Conservation (phyloP, 2,329 filamentous ascomycete species). For the Xylariaceae sp. region DNA sequence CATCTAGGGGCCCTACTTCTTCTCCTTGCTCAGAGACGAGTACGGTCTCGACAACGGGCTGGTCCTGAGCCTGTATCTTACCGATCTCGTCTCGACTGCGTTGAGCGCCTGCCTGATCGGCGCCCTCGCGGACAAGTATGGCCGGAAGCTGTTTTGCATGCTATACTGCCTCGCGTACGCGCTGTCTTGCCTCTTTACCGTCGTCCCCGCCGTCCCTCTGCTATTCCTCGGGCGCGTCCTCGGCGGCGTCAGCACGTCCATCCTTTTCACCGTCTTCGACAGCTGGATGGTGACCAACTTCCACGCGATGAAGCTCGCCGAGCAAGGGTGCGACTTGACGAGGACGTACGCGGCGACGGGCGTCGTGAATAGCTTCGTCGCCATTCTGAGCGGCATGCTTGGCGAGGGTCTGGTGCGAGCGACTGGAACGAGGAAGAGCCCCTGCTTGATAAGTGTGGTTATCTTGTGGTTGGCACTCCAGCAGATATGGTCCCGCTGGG, state of each 20-base stretch:
- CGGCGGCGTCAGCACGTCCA: constrained; percentile 50
- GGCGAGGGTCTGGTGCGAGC: constrained; percentile 46
- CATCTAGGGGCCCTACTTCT: constrained; percentile 26
- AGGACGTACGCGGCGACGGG: constrained; percentile 49
- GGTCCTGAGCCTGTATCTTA: constrained; percentile 37
- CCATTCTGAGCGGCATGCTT: constrained; percentile 47
- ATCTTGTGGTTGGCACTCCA: constrained; percentile 39
- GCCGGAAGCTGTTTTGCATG: constrained; percentile 46
- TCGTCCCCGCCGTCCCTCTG: constrained; percentile 36
- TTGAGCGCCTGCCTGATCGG: constrained; percentile 39
- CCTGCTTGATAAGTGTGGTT: constrained; percentile 43
- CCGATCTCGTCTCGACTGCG: constrained; percentile 45
- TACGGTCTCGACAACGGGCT: constrained; percentile 19
- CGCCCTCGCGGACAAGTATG: constrained; percentile 38
- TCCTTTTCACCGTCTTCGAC: constrained; percentile 55
- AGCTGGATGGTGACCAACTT: constrained; percentile 57
- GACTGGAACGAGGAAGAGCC: constrained; percentile 45
- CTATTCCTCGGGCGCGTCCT: constrained; percentile 50
- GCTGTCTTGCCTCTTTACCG: constrained; percentile 46
- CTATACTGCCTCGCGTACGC: constrained; percentile 49
- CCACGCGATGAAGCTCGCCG: constrained; percentile 39
- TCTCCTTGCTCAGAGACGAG: constrained; percentile 27
- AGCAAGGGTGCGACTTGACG: constrained; percentile 26
- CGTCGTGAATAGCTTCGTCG: constrained; percentile 49
- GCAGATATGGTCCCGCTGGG: constrained; percentile 44